These are phyloP conservation scores for Dioscorea alata DNA, from an alignment of 106 monocot species.

Conservation along the genomic window DNA sequence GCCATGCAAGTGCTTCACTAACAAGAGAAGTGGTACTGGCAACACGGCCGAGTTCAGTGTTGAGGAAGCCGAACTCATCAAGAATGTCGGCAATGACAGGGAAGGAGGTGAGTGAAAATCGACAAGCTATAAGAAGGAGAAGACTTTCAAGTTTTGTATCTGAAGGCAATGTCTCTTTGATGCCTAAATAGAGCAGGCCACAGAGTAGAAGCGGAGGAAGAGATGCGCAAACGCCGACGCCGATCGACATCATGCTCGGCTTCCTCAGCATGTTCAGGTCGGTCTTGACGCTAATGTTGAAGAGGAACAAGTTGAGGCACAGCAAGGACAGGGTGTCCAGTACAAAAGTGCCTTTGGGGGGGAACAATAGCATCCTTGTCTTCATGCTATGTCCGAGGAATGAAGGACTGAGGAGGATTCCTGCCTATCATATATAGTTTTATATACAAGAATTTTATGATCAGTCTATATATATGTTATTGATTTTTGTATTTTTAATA, in stretches of 20 bases:
- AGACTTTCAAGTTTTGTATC: background rate
- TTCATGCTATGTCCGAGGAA: constrained; percentile 9
- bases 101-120: constrained; percentile 43
- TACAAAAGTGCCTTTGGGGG: constrained; percentile 12
- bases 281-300: constrained; percentile 39
- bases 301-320: constrained; percentile 36
- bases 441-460: too few relatives aligned
- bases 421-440: constrained; percentile 17
- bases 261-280: constrained; percentile 36
- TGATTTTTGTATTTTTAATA: too few relatives aligned
- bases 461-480: too few relatives aligned
- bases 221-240: constrained; percentile 16
- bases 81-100: constrained; percentile 31
- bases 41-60: constrained; percentile 41
- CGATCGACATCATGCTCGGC: constrained; percentile 14
- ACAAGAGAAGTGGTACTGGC: constrained; percentile 42
- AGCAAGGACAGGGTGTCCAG: constrained; percentile 17
- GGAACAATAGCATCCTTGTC: constrained; percentile 12
- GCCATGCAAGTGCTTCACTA: constrained; percentile 26
- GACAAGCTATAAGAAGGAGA: constrained; percentile 13
- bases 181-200: background rate
- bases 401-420: constrained; percentile 32
- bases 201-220: constrained; percentile 12
- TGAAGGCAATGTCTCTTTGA: background rate
- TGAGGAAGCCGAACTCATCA: constrained; percentile 44